Conservation (phyloP, 345 rosid species). For the Laguncularia racemosa region DNA sequence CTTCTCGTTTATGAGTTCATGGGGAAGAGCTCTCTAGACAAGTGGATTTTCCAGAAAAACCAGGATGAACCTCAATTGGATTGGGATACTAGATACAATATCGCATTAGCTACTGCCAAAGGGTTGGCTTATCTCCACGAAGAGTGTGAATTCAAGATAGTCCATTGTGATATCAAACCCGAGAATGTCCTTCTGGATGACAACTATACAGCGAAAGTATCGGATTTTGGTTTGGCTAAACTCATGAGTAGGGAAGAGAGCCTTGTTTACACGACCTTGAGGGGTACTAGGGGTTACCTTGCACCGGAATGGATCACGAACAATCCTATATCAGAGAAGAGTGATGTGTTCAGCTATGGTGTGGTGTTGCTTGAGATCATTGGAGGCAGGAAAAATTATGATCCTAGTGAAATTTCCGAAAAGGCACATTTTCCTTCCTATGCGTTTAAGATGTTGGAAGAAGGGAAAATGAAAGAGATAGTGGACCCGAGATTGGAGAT, state of each 20-base stretch:
- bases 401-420: constrained; percentile 21
- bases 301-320: constrained; percentile 62
- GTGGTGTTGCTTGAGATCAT: constrained; percentile 48
- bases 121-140: constrained; percentile 49
- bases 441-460: constrained; percentile 47
- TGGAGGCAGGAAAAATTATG: constrained; percentile 42
- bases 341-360: constrained; percentile 50
- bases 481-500: constrained; percentile 29
- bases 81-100: constrained; percentile 37
- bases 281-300: constrained; percentile 56
- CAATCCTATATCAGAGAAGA: constrained; percentile 44
- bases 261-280: constrained; percentile 32
- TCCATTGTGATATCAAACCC: constrained; percentile 46
- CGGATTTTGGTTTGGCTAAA: constrained; percentile 49
- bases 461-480: constrained; percentile 26
- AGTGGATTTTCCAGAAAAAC: constrained; percentile 37
- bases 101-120: constrained; percentile 37
- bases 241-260: constrained; percentile 43
- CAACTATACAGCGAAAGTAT: constrained; percentile 34
- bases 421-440: constrained; percentile 34
- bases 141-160: constrained; percentile 40
- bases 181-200: constrained; percentile 43
- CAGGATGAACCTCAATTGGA: constrained; percentile 17
- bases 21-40: constrained; percentile 40
- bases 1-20: constrained; percentile 59